A percentile compares a stretch with the other conserved stretches of the same genome.
Conservation (phyloP, 1,284 basidiomycete genomes). For the Neotropicomus parvogracilis region DNA sequence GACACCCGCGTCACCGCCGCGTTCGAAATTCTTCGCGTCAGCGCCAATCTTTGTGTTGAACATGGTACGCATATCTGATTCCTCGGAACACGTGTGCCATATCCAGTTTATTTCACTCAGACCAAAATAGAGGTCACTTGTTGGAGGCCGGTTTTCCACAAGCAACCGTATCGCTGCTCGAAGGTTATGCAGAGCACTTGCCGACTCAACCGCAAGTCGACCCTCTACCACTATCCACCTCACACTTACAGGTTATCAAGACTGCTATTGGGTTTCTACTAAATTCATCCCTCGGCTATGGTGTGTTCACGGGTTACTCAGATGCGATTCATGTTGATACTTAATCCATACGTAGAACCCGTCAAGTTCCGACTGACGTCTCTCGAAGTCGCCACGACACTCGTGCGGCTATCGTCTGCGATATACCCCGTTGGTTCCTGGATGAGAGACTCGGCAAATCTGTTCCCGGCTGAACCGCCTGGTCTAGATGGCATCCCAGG, state of each 20-base stretch:
- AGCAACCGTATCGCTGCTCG: conserved; percentile 59
- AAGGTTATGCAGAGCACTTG: conserved; percentile 61
- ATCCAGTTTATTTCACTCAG: conserved; percentile 26
- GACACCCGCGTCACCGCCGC: conserved; percentile 45
- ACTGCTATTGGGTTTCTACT: conserved; percentile 78
- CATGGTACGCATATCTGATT: conserved; percentile 49
- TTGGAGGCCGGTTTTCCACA: conserved; percentile 69
- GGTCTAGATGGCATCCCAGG: conserved; percentile 24
- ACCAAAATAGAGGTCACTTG: conserved; percentile 65
- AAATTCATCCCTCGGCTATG: conserved; percentile 76
- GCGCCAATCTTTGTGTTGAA: conserved; percentile 78
- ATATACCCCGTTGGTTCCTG: conserved; percentile 70
- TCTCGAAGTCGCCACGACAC: conserved; percentile 60
- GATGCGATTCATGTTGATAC: conserved; percentile 2
- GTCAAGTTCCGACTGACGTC: conserved; percentile 65
- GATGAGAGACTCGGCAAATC: conserved; percentile 36
- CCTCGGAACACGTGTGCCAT: not conserved
- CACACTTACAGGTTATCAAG: conserved; percentile 69
- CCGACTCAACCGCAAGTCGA: conserved; percentile 38
- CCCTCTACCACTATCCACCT: conserved; percentile 50
- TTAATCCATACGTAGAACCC: conserved; percentile 47
- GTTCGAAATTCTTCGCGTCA: conserved; percentile 68
- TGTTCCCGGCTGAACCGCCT: conserved; percentile 24
- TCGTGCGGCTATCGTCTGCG: conserved; percentile 63
- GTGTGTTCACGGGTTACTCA: conserved; percentile 38